Evolutionary conservation across 768 basidiomycete genomes (phyloP), one percentile per base, ranked within the genome.

Genomic region (Naematelia encephala): DNA sequence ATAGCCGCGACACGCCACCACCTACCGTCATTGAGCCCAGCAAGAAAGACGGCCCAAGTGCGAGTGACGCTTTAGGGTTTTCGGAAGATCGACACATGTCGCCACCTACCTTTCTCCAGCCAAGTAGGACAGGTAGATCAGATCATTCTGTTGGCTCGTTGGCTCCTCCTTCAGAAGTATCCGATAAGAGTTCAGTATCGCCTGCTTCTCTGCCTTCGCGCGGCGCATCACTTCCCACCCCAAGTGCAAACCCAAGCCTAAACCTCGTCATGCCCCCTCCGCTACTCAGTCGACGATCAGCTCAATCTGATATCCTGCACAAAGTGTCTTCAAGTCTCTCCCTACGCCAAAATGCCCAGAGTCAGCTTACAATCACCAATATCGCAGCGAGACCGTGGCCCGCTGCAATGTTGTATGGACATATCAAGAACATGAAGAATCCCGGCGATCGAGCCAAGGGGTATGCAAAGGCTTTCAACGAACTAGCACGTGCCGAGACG

Each of bases 381-480:
- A 39, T 39, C 16, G 34, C 34, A 8, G 47, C 66, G 0, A 52
- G 64, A 30, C 67, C 70, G 4, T 77, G 75, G 75, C 75, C 75
- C 23, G 61, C 69, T 0, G 75, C 72, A 14, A 77, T 77, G 75
- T 49, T 73, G n/a, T 68, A 67, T 45, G 66, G 70, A 3, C 63
- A 71, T 57, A 63, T 77, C 29, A 75, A 73, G 59, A 50, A 55
- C 4, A 28, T 75, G 54, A 68, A 70, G 47, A 58, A 62, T 43
- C 54, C 75, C 1, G 75, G 75, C 1, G 75, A 77, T 57, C 22
- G 75, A 21, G 72, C 75, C 4, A 64, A 68, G 56, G 72, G 54
- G 16, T 77, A 77, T 61, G 73, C 73, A 0, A 72, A 53, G 34
- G 73, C 60, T 0, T 68, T 72, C 46, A 72, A 73, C 49, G 73